Percentiles rank a stretch among this genome's conserved stretches.
phyloP scores from a whole-genome alignment of 2,329 filamentous ascomycete species.

The Aspergillus sp. region DNA sequence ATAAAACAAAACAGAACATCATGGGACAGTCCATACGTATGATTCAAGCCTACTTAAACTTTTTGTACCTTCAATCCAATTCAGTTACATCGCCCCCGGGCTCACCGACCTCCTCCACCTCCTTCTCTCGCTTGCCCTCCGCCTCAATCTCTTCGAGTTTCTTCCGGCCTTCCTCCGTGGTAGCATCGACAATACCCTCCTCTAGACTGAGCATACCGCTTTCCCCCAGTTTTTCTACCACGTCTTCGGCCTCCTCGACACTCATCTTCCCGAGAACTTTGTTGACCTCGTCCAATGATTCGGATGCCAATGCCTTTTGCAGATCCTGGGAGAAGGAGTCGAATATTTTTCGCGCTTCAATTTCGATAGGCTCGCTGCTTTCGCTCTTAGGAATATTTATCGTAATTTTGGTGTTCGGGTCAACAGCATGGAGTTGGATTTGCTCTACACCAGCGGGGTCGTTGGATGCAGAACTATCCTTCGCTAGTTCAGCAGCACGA shows the following conservation, averaged over 20 bases:
- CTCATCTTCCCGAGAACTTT: conserved; percentile 85
- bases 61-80: conserved; percentile 26
- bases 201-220: conserved; percentile 89
- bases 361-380: conserved; percentile 62
- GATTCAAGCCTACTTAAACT: not conserved
- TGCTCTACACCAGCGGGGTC: conserved; percentile 75
- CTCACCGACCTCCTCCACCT: conserved; percentile 54
- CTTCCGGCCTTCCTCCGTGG: conserved; percentile 79
- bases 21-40: not conserved
- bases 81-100: conserved; percentile 51
- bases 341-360: conserved; percentile 71
- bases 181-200: conserved; percentile 92
- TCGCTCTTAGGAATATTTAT: conserved; percentile 74
- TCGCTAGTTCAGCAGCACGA: conserved; percentile 71
- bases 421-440: conserved; percentile 95
- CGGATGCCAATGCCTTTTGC: conserved; percentile 79
- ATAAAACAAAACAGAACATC: not conserved
- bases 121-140: conserved; percentile 39
- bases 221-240: conserved; percentile 77
- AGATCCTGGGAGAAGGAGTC: conserved; percentile 80
- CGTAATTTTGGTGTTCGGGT: conserved; percentile 87
- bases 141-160: conserved; percentile 74
- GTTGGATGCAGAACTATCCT: conserved; percentile 54
- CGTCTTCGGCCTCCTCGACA: conserved; percentile 80
- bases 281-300: conserved; percentile 85